Conservation (phyloP, 1,284 basidiomycete species). For the Malassezia arunalokei region DNA sequence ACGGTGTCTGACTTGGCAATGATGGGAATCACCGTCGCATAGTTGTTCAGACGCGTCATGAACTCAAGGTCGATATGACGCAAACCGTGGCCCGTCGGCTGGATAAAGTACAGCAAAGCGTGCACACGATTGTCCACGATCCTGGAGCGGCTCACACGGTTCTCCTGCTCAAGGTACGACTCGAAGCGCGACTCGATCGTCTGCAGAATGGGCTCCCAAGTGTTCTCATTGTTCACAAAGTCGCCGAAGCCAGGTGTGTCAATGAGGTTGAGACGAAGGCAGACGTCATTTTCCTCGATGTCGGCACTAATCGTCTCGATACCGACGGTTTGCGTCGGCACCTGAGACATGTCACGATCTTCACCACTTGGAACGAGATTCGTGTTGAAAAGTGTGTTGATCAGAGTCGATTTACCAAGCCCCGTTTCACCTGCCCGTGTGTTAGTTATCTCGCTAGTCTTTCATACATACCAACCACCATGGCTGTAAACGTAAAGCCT, state of each 20-base stretch:
- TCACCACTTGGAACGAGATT: slow-evolving; percentile 42
- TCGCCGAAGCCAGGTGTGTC: slow-evolving; percentile 45
- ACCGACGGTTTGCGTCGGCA: slow-evolving; percentile 40
- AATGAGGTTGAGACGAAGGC: slow-evolving; percentile 42
- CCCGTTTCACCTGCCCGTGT: slow-evolving; percentile 29
- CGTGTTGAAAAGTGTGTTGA: slow-evolving; percentile 46
- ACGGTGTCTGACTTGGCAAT: slow-evolving; percentile 45
- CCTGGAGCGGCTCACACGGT: slow-evolving; percentile 42
- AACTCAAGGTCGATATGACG: slow-evolving; percentile 45
- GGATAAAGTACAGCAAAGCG: slow-evolving; percentile 45
- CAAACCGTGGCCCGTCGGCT: slow-evolving; percentile 43
- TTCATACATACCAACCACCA: slow-evolving; percentile 35
- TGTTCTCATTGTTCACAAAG: slow-evolving; percentile 44
- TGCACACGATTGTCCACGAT: slow-evolving; percentile 45
- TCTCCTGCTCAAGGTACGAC: slow-evolving; percentile 45
- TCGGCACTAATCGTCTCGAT: slow-evolving; percentile 46
- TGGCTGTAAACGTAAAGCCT: slow-evolving; percentile 42
- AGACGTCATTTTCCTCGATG: slow-evolving; percentile 45
- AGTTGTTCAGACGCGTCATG: slow-evolving; percentile 41
- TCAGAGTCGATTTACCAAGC: slow-evolving; percentile 44
- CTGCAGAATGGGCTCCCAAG: slow-evolving; percentile 44
- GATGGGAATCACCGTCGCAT: slow-evolving; percentile 44
- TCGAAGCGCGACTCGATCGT: slow-evolving; percentile 45
- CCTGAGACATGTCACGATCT: slow-evolving; percentile 33
- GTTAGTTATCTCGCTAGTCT: neutral